A percentile compares a stretch with the other conserved stretches of the same genome.
These are phyloP conservation scores for Cercospora zeae-maydis DNA, from an alignment of 2,329 filamentous ascomycete species.

Conservation along the genomic window DNA sequence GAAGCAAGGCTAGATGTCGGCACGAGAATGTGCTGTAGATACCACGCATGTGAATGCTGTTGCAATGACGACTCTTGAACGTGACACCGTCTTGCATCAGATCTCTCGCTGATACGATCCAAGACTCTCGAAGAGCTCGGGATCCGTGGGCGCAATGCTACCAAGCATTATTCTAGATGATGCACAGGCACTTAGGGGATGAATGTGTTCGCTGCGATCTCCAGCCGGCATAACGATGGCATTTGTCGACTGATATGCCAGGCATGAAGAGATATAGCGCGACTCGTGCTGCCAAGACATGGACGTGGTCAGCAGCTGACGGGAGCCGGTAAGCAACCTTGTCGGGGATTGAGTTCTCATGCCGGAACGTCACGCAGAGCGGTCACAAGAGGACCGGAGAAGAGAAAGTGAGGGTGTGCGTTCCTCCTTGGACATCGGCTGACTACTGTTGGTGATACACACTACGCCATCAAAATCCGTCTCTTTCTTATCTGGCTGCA, in stretches of 20 bases:
- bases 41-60: not conserved
- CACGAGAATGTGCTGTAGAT: not conserved
- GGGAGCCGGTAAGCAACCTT: not conserved
- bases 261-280: not conserved
- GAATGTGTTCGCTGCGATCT: too few species aligned
- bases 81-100: not conserved
- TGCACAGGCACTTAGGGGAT: too few species aligned
- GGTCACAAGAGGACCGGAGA: not conserved
- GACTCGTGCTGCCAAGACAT: not conserved
- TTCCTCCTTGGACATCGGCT: constrained; percentile 5
- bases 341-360: constrained; percentile 7
- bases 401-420: constrained; percentile 1
- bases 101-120: not conserved
- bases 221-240: too few species aligned
- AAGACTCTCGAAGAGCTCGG: too few species aligned
- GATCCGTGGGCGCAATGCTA: too few species aligned
- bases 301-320: not conserved
- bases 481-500: constrained; percentile 7
- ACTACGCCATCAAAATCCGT: not conserved
- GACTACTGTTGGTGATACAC: not conserved
- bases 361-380: constrained; percentile 1
- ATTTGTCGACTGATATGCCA: too few species aligned
- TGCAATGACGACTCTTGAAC: not conserved
- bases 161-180: too few species aligned
- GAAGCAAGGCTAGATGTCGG: constrained; percentile 3